Conservation (phyloP, 768 basidiomycete genomes). For the Trametes meyenii region DNA sequence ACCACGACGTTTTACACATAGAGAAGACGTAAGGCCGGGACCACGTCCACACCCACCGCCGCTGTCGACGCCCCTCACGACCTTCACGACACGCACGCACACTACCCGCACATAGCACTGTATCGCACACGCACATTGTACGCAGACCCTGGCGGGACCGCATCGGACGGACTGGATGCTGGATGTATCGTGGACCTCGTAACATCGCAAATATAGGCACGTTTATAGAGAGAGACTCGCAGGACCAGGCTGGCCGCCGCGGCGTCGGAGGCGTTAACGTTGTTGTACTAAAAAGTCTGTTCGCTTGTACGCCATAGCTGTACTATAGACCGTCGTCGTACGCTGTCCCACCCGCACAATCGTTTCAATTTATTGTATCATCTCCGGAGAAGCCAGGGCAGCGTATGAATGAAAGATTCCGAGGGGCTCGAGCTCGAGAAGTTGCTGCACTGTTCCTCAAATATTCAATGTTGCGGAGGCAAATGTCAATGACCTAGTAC, state of each 20-base stretch:
- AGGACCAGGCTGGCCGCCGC: neutral
- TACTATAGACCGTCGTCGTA: neutral
- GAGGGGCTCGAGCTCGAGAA: too few species aligned
- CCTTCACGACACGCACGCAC: neutral
- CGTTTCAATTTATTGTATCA: too few species aligned
- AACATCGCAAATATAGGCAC: neutral
- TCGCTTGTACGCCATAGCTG: neutral
- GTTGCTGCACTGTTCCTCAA: too few species aligned
- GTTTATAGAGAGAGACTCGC: neutral
- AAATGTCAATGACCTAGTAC: too few species aligned
- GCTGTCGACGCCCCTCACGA: neutral
- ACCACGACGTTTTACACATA: neutral
- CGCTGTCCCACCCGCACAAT: neutral
- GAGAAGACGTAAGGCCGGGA: slow-evolving; percentile 3
- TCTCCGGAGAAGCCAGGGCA: too few species aligned
- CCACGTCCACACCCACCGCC: neutral
- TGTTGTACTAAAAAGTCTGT: neutral
- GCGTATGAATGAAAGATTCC: too few species aligned
- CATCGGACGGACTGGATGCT: neutral
- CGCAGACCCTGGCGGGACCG: neutral
- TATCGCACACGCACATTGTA: neutral
- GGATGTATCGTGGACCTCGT: too few species aligned
- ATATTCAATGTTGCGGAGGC: too few species aligned
- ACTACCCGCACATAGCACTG: neutral
- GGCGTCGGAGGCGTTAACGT: neutral